Base-by-base conservation (phyloP, 768 basidiomycete genomes). In the Lyophyllum decastes region DNA sequence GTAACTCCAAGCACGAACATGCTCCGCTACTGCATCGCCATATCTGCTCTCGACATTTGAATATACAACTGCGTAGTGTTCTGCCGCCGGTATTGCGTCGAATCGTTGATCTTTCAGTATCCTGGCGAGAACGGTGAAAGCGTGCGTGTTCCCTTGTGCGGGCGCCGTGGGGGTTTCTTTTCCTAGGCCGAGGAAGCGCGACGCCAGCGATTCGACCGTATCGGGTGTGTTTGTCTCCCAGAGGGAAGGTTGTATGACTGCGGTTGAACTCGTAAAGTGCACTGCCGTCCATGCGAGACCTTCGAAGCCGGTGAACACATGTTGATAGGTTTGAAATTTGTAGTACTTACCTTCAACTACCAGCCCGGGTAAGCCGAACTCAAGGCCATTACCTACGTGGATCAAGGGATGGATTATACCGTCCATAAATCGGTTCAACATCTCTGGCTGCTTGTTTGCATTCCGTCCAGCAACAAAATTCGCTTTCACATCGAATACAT, bases 381-480 rank as follows among this genome's bases (percentile, higher is more conserved):
- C 89, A 2, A 79, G 68, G 2, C 87, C 88, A 67, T 83, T 82
- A 14, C 85, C 88, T 2, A 72, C 61, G 61, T 89, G 85, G 45
- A 90, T 89, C 40, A 89, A 54, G 0, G 88, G 84, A 62, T 91
- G 89, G 4, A 90, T 25, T 8, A 87, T 64, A 2, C 85, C 86
- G 1, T 76, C 76, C 16, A 86, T 35, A 59, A 85, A 78, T 11
- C 87, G 79, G 44, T 75, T 77, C 14, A 89, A 63, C 73, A 74
- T 74, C 40, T 66, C 64, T 21, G 81, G 80, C 22, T 78, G 73
- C 38, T 71, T 63, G 0, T 64, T 63, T 7, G 66, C 68, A 27
- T 55, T 46, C 63, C 60, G 45, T 54, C 12, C 69, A 1, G 66
- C 55, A 21, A 70, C 68, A 46, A 78, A 75, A 51, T 85, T 85